Conservation (phyloP, 768 basidiomycete genomes). For the Tylopilus plumbeoviolaceoides region DNA sequence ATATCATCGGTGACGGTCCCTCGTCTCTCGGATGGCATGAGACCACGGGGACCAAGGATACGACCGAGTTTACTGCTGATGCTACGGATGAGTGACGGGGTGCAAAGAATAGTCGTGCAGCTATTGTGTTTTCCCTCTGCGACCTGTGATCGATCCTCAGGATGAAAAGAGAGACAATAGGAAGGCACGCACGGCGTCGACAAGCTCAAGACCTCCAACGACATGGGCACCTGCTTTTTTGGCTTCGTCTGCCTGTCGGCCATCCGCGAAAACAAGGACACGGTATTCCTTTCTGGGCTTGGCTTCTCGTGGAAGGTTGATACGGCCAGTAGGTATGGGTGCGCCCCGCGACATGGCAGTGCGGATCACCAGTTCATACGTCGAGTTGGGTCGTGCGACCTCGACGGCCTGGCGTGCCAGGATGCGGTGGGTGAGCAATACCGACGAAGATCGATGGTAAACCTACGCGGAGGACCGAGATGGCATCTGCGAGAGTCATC, state of each 20-base stretch:
- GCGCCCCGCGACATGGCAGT: slow-evolving; percentile 76
- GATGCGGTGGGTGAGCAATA: slow-evolving; percentile 2
- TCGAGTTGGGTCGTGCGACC: slow-evolving; percentile 68
- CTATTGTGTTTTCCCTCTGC: slow-evolving; percentile 69
- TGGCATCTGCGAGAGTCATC: slow-evolving; percentile 61
- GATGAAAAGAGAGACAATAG: background rate
- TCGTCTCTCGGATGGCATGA: slow-evolving; percentile 93
- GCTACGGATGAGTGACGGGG: slow-evolving; percentile 68
- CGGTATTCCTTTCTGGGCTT: slow-evolving; percentile 67
- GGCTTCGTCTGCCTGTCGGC: slow-evolving; percentile 76
- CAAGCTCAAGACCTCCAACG: slow-evolving; percentile 87
- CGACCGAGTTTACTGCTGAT: slow-evolving; percentile 80
- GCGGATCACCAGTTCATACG: slow-evolving; percentile 77
- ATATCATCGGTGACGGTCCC: slow-evolving; percentile 94
- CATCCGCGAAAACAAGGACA: slow-evolving; percentile 93
- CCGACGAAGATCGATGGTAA: background rate
- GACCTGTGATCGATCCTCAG: slow-evolving; percentile 43
- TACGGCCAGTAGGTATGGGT: slow-evolving; percentile 85
- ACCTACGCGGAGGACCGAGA: slow-evolving; percentile 67
- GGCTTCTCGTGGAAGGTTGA: slow-evolving; percentile 78
- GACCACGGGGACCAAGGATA: slow-evolving; percentile 80
- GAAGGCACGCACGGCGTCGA: slow-evolving; percentile 64
- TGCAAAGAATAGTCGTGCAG: slow-evolving; percentile 76
- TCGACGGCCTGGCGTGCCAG: slow-evolving; percentile 64
- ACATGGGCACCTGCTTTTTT: slow-evolving; percentile 83